Evolutionary conservation across 371 early-diverging fungal species (phyloP).

Genomic region (Syncephalastrum racemosum): DNA sequence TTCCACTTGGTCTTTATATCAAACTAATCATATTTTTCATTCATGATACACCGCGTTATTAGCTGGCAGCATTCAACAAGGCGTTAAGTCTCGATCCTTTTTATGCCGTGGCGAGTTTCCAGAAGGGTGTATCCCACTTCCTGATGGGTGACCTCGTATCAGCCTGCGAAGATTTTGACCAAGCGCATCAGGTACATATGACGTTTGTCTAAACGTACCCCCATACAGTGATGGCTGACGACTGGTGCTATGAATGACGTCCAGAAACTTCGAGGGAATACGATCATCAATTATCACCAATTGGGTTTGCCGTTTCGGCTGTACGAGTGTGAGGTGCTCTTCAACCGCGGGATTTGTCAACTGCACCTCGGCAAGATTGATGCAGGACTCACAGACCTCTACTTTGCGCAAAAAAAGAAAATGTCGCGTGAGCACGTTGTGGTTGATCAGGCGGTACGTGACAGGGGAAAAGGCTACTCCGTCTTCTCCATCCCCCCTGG

Average conservation of each 20-base stretch:
- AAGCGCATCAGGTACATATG: slow-evolving; percentile 55
- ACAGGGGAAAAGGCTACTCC: slow-evolving; percentile 71
- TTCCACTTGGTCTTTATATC: no score
- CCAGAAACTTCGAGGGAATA: slow-evolving; percentile 84
- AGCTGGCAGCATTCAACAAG: slow-evolving; percentile 72
- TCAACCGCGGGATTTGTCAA: slow-evolving; percentile 87
- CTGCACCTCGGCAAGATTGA: slow-evolving; percentile 74
- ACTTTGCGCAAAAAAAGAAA: slow-evolving; percentile 68
- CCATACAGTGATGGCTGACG: no score
- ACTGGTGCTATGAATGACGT: background rate
- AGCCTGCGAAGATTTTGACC: slow-evolving; percentile 76
- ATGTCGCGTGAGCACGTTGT: slow-evolving; percentile 74
- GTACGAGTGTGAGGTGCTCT: slow-evolving; percentile 84
- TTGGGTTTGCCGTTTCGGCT: slow-evolving; percentile 88
- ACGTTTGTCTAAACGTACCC: no score
- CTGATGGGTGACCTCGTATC: slow-evolving; percentile 54
- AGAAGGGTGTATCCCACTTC: slow-evolving; percentile 86
- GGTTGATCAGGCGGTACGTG: slow-evolving; percentile 72
- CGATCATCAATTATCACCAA: slow-evolving; percentile 92
- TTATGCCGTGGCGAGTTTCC: slow-evolving; percentile 90
- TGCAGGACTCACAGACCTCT: slow-evolving; percentile 75
- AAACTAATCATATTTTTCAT: slow-evolving; percentile 7
- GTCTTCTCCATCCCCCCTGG: slow-evolving; percentile 80
- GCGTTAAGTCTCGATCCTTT: slow-evolving; percentile 84
- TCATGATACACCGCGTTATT: slow-evolving; percentile 11